Base-by-base conservation (phyloP, 2,329 filamentous ascomycete species). In the Xylaria multiplex region DNA sequence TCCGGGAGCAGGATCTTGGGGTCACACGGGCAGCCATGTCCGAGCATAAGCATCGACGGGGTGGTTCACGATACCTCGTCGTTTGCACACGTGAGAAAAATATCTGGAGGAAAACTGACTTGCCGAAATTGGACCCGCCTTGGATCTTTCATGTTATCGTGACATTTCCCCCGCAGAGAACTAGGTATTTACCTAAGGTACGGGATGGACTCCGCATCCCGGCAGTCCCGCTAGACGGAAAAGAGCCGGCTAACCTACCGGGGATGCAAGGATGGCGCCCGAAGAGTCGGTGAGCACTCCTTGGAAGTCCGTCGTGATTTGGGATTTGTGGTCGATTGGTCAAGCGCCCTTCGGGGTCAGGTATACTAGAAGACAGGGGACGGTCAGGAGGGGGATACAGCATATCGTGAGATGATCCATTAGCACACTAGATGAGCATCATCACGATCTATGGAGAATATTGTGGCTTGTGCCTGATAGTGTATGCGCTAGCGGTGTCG, bases 261-360 rank as follows among this genome's bases (percentile, higher is more conserved):
- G 64, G 59, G 57, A 63, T 59, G 66, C 30, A 58, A 52, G 64
- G 48, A 46, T 60, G 30, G 49, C 40, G 62, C 42, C 67, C 67
- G 67, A 62, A 66, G 35, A 69, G 64, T 64, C 67, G 67, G 67
- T 69, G 67, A 67, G 22, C 35, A 59, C 35, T 16, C 24, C 22
- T 57, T 37, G 54, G 40, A 37, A 49, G 27, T 32, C 49, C 43
- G 52, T n/a, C 54, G 54, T 5, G 30, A 35, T 9, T 32, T 54
- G 49, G 40, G 24, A 55, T 19, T 43, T 24, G 46, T 43, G 27
- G 32, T 50, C 35, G 59, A 62, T 53, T 59, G 59, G 24, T 57
- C 49, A 43, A 22, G 50, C 59, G 30, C 27, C 27, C 27, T n/a
- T 48, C 16, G 35, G 13, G 13, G 37, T 2, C 11, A 40, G 37